Evolutionary conservation across 805 yeast genomes (phyloP), one percentile per base, ranked within the genome.

Genomic region (Candida pseudofarinosa): DNA sequence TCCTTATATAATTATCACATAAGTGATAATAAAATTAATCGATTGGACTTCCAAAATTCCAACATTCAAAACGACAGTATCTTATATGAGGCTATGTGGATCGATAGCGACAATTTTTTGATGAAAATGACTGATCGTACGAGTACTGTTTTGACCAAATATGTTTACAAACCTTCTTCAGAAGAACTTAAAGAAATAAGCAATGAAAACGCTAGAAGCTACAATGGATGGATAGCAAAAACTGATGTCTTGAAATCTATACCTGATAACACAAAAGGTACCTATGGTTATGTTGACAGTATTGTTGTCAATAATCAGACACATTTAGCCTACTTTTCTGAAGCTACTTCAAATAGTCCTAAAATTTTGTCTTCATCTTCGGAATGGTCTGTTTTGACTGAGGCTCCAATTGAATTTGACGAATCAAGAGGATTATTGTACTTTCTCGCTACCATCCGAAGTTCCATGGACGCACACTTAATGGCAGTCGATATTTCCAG

Each of bases 391-490:
- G 93, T 93, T 4, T 83, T 78, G 17, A 74, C 48, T 16, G 46
- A 69, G 17, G 88, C 88, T 1, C 81, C 84, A 2, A 66, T 81
- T 3, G 75, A 83, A 0, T 81, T 65, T 53, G 77, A 81, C 45
- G 47, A 55, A 17, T 67, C 60, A 12, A 63, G 65, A 6, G 67
- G 76, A 37, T 51, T 60, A 3, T 55, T 85, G 1, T 83, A 76
- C 53, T 89, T 79, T 56, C 55, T 82, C 8, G 81, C 90, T 1
- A 86, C 96, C 0, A 78, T 79, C 49, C 78, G 79, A 50, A 81
- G 90, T 2, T 80, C 97, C 0, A 80, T 81, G 42, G 96, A 91
- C 57, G 72, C 95, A 53, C 96, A 89, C 55, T 55, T 93, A 17
- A 84, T 87, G 59, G 76, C 84, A 1, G 81, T 88, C 14, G 61